Evolutionary conservation across 2,329 filamentous ascomycete genomes (phyloP), one percentile per base, ranked within the genome.

Genomic region (Diaporthe eres): DNA sequence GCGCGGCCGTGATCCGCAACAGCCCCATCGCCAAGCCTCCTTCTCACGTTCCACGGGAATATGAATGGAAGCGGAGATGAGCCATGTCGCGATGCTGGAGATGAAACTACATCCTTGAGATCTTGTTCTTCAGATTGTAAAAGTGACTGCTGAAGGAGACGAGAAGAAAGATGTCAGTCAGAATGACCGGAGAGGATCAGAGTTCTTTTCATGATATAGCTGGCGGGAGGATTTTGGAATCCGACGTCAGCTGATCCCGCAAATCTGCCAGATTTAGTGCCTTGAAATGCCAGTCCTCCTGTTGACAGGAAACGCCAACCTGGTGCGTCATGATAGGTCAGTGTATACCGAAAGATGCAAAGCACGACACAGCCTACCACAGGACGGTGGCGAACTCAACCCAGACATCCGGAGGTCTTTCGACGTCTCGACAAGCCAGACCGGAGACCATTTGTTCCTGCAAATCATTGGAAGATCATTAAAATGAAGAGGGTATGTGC

Each of bases 11-110:
- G 49, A 47, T 47, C 70, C 51, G 68, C 70, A 63, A 67, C 28
- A 34, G 58, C 42, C n/a, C 70, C 49, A 37, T 65, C 28, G 74
- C 74, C 70, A 75, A 75, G 74, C 42, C 44, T 44, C 70, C 51
- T 61, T 60, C 71, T 70, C 49, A 55, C 34, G 49, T 70, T 70
- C 42, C 51, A 49, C 61, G 49, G 51, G 17, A 37, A 34, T 10
- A 39, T 51, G 70, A 51, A 73, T 49, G 49, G 51, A 28, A 70
- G 47, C 19, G n/a, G 34, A 70, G 65, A 70, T 70, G 65, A 70
- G 15, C 49, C 34, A 42, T 55, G 65, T 42, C 65, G 49, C 34
- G 65, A 70, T 37, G 34, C 34, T 28, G 7, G 34, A 31, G 19
- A 31, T 68, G 31, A 28, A 53, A 25, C 31, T 53, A 28, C 47